phyloP scores from a whole-genome alignment of 345 rosid species.

The Rhodamnia argentea region DNA sequence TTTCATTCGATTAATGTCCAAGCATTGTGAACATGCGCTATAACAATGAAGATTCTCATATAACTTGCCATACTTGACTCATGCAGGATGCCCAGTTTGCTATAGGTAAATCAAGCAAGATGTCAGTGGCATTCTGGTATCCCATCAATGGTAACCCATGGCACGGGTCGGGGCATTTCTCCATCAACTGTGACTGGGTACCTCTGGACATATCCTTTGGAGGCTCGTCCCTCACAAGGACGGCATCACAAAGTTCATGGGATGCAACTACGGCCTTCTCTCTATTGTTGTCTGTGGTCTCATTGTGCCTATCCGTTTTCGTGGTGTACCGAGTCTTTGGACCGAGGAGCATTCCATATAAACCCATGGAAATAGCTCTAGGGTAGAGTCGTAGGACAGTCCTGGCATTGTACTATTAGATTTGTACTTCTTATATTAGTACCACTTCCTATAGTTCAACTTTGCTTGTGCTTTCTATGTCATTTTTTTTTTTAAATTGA shows the following conservation, averaged over 20 bases:
- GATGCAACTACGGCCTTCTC: constrained; percentile 48
- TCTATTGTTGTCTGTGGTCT: constrained; percentile 46
- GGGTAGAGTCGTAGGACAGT: background rate
- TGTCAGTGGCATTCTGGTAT: constrained; percentile 96
- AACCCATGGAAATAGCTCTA: background rate
- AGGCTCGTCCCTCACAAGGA: constrained; percentile 15
- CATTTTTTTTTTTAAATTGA: background rate
- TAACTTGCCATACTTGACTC: background rate
- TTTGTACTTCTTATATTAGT: background rate
- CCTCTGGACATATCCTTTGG: constrained; percentile 50
- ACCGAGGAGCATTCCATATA: constrained; percentile 4
- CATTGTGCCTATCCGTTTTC: constrained; percentile 52
- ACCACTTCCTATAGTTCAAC: background rate
- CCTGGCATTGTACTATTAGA: background rate
- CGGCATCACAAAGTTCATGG: constrained; percentile 27
- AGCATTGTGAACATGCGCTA: background rate
- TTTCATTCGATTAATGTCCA: background rate
- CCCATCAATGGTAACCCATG: constrained; percentile 67
- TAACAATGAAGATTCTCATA: background rate
- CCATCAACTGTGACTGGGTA: constrained; percentile 82
- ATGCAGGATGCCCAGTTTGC: constrained; percentile 90
- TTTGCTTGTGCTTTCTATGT: background rate
- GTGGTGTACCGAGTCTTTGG: constrained; percentile 33
- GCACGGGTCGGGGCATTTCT: constrained; percentile 83
- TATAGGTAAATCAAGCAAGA: constrained; percentile 55